Base-by-base conservation (phyloP, 1,284 basidiomycete genomes). In the Trametes sp. region DNA sequence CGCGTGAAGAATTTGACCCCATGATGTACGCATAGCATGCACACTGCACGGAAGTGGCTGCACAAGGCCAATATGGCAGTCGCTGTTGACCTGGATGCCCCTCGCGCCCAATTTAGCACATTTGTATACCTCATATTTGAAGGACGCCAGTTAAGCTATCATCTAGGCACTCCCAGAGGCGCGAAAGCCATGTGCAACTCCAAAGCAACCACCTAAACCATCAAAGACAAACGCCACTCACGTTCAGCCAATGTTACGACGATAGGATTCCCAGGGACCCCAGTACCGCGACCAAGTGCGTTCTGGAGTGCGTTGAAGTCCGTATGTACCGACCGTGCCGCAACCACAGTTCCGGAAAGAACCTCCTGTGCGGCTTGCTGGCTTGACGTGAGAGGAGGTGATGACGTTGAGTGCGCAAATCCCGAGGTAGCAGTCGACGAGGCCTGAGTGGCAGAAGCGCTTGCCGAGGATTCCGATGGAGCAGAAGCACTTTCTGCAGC, bases 161-260 rank as follows among this genome's bases (percentile, higher is more conserved):
- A 8, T n/a, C 13, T 19, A 41, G 38, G 28, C 23, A 46, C 13
- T 26, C 45, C 45, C 42, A 23, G 13, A 21, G 4, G 4, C 26
- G n/a, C 24, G 24, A 13, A 26, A 3, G n/a, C 5, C 6, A 16
- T 26, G 5, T 28, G 5, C 14, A 28, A 14, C 13, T 7, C 1
- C 10, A 19, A 26, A 16, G 13, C 24, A 8, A n/a, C n/a, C 26
- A 46, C 24, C 14, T 16, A 7, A 28, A 14, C 11, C 13, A 28
- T 19, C 14, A 6, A 28, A 26, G 24, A 46, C 45, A 46, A 41
- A 7, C 2, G 24, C 45, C 23, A 65, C 89, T 77, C 73, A 89
- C 92, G 85, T 83, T 94, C 92, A 66, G 87, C 87, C 67, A 95
- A 84, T 38, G 91, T 85, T 38, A 95, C 93, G 56, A 89, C 84